Conservation (phyloP, 352 stramenopile species). For the Blastocystis hominis region DNA sequence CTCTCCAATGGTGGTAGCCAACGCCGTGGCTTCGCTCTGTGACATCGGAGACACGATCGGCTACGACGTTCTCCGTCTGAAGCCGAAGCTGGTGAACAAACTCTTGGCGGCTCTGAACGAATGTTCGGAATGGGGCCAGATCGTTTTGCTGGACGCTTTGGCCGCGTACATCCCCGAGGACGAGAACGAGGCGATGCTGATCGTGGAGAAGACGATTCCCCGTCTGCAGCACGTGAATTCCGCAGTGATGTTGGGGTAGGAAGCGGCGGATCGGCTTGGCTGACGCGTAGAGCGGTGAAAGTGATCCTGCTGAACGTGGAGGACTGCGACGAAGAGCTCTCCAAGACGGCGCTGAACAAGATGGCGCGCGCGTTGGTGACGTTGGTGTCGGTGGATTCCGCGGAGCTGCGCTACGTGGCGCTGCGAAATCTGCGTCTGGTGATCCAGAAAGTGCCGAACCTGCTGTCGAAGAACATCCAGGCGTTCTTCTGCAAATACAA, state of each 20-base stretch:
- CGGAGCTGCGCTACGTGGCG: constrained; percentile 97
- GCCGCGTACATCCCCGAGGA: constrained; percentile 82
- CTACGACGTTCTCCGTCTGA: constrained; percentile 85
- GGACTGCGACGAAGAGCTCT: constrained; percentile 72
- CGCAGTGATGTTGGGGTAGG: constrained; percentile 83
- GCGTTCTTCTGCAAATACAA: constrained; percentile 99
- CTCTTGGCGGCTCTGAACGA: constrained; percentile 94
- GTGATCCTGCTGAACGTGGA: constrained; percentile 79
- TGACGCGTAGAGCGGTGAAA: constrained; percentile 78
- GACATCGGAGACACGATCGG: constrained; percentile 91
- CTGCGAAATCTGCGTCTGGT: constrained; percentile 97
- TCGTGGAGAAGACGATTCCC: constrained; percentile 94
- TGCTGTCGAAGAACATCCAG: constrained; percentile 81
- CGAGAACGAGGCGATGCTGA: constrained; percentile 86
- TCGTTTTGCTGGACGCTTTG: constrained; percentile 93
- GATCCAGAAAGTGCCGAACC: constrained; percentile 87
- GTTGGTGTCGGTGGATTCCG: constrained; percentile 82
- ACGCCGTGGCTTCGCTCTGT: constrained; percentile 87
- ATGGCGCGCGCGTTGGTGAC: constrained; percentile 91
- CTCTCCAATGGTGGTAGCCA: constrained; percentile 73
- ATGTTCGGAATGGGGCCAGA: constrained; percentile 97
- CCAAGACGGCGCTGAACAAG: constrained; percentile 66
- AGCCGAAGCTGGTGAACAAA: constrained; percentile 70
- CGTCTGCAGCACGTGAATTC: constrained; percentile 95
- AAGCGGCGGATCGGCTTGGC: background rate